A percentile compares a stretch with the other conserved stretches of the same genome.
Conservation (phyloP, 371 early-diverging fungal species). For the Haplosporangium sp. region DNA sequence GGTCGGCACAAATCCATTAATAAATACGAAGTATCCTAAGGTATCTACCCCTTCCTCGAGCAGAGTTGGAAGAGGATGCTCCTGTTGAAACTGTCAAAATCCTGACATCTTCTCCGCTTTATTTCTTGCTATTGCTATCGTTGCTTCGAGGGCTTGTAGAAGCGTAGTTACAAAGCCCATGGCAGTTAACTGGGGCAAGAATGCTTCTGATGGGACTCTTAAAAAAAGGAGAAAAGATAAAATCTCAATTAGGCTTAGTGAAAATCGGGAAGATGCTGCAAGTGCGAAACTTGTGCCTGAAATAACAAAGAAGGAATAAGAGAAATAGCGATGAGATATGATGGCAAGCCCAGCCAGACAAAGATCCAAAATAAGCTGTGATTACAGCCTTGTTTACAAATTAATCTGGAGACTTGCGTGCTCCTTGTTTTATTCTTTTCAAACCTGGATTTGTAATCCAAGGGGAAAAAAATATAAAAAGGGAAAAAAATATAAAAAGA, state of each 20-base stretch:
- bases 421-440: too few relatives aligned
- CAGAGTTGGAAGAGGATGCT: neutral
- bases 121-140: constrained; percentile 11
- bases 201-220: neutral
- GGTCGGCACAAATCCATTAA: constrained; percentile 6
- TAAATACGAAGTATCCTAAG: neutral
- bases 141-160: constrained; percentile 18
- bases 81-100: neutral
- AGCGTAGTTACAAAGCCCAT: constrained; percentile 37
- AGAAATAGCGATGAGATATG: too few relatives aligned
- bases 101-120: neutral
- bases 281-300: too few relatives aligned
- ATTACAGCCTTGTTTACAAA: too few relatives aligned
- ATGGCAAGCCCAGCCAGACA: too few relatives aligned
- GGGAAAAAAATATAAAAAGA: neutral
- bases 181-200: neutral
- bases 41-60: constrained; percentile 7
- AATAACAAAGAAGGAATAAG: too few relatives aligned
- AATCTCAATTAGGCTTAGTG: neutral
- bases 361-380: too few relatives aligned
- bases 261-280: neutral
- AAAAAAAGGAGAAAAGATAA: neutral
- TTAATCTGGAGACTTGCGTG: too few relatives aligned
- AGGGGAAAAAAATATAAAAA: neutral
- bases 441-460: too few relatives aligned